Percentiles rank a stretch among this genome's conserved stretches.
Evolutionary conservation across 768 basidiomycete genomes (phyloP).

Genomic region (Termitomyces bulborhizus): DNA sequence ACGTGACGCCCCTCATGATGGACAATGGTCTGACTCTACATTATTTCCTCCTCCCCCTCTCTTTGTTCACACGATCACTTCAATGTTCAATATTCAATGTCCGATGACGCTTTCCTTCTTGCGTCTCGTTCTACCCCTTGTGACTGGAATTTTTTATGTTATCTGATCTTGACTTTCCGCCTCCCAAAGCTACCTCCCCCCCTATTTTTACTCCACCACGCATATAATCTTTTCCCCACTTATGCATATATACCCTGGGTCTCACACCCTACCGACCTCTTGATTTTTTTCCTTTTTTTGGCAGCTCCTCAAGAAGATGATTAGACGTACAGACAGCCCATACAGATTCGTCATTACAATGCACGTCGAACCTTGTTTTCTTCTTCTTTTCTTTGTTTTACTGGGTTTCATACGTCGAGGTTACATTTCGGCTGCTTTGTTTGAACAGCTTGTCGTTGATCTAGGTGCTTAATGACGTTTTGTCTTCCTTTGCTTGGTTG

Average conservation of each 20-base stretch:
- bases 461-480: neutral
- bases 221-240: conserved; percentile 7
- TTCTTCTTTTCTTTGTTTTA: neutral
- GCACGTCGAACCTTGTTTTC: neutral
- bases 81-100: neutral
- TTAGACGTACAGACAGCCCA: conserved; percentile 2
- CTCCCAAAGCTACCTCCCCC: neutral
- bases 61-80: conserved; percentile 1
- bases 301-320: neutral
- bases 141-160: neutral
- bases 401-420: neutral
- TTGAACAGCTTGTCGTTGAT: neutral
- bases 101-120: neutral
- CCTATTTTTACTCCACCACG: conserved; percentile 1
- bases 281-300: too few relatives aligned
- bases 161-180: neutral
- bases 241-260: conserved; percentile 9
- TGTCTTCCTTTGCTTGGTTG: neutral
- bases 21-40: conserved; percentile 5
- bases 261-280: neutral
- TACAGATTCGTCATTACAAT: neutral
- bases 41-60: neutral
- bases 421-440: neutral
- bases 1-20: conserved; percentile 5
- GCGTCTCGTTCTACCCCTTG: neutral